Evolutionary conservation across 2,329 filamentous ascomycete species (phyloP).

Genomic region (Lecanicillium sp.): DNA sequence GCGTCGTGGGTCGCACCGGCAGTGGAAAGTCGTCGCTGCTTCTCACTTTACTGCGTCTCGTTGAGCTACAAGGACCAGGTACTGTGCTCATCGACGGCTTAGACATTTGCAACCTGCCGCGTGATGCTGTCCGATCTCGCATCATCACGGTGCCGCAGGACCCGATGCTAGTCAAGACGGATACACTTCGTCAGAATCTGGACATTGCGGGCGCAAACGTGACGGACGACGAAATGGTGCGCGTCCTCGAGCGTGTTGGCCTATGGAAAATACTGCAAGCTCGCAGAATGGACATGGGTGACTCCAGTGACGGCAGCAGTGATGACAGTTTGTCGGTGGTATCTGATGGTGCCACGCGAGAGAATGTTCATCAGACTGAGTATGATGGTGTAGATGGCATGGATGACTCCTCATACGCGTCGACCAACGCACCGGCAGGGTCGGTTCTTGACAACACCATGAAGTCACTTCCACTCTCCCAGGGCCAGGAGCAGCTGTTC

Average conservation of each 20-base stretch:
- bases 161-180: constrained; percentile 11
- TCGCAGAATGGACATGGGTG: background rate
- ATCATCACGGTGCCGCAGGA: constrained; percentile 18
- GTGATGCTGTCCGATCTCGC: constrained; percentile 30
- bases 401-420: background rate
- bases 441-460: constrained; percentile 1
- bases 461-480: constrained; percentile 5
- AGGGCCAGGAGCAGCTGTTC: constrained; percentile 5
- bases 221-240: constrained; percentile 10
- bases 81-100: constrained; percentile 32
- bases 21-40: constrained; percentile 43
- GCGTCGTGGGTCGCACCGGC: constrained; percentile 40
- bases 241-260: background rate
- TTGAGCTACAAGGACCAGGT: constrained; percentile 29
- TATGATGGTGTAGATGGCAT: too few relatives aligned
- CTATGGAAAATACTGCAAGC: background rate
- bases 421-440: background rate
- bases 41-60: constrained; percentile 33
- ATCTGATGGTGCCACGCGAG: too few relatives aligned
- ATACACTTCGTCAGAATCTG: constrained; percentile 11
- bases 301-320: too few relatives aligned
- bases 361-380: too few relatives aligned
- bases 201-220: constrained; percentile 5
- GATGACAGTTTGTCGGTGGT: background rate
- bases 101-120: constrained; percentile 30